Evolutionary conservation across 2,329 filamentous ascomycete species (phyloP).

Genomic region (Onygenales sp.): DNA sequence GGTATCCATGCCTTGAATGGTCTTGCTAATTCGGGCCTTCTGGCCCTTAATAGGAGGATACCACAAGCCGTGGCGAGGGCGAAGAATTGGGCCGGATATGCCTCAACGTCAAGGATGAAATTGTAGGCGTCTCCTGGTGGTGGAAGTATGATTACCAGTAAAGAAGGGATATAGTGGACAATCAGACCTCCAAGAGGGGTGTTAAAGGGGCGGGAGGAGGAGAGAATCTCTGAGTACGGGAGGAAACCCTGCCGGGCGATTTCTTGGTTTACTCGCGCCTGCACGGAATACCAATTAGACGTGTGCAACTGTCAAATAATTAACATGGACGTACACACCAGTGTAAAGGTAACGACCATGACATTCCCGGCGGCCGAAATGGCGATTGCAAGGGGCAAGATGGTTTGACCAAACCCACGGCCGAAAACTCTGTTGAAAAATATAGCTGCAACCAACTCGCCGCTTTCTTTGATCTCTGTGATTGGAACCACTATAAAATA

Average conservation of each 20-base stretch:
- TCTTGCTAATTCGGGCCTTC: constrained; percentile 49
- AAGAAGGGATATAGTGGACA: constrained; percentile 58
- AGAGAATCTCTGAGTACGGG: constrained; percentile 51
- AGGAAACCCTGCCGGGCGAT: constrained; percentile 62
- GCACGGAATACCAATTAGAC: not conserved
- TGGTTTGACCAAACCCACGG: constrained; percentile 43
- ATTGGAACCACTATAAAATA: constrained; percentile 58
- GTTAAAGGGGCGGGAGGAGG: constrained; percentile 57
- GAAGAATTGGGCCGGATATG: constrained; percentile 55
- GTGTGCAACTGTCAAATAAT: not conserved
- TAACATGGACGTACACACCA: constrained; percentile 38
- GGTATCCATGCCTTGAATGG: constrained; percentile 58
- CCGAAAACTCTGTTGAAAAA: constrained; percentile 60
- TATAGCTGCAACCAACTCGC: constrained; percentile 58
- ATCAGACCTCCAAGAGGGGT: constrained; percentile 59
- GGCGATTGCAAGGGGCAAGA: constrained; percentile 56
- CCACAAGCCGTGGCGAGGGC: constrained; percentile 49
- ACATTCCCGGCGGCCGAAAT: constrained; percentile 62
- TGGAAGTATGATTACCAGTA: constrained; percentile 57
- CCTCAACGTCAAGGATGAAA: constrained; percentile 64
- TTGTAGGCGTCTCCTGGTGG: constrained; percentile 59
- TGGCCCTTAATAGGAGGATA: constrained; percentile 51
- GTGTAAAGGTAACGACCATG: constrained; percentile 60
- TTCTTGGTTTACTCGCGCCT: constrained; percentile 63
- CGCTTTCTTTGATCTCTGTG: constrained; percentile 56